Percentiles rank a stretch among this genome's conserved stretches.
phyloP scores from a whole-genome alignment of 1,284 basidiomycete species.

The Schizopora paradoxa region DNA sequence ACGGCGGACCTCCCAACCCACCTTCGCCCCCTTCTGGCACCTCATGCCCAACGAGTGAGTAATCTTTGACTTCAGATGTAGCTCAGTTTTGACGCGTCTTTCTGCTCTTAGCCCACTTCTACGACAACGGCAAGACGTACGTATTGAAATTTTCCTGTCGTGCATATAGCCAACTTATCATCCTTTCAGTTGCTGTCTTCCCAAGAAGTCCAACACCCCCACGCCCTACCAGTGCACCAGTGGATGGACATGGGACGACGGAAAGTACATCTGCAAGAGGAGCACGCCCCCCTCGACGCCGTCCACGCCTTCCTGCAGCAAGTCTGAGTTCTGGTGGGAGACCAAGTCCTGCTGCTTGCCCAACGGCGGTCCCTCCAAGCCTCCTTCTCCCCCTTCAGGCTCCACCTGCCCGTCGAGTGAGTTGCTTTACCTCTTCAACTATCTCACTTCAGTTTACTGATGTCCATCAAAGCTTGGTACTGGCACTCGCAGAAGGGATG shows the following conservation, averaged over 20 bases:
- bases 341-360: constrained; percentile 6
- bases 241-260: too few relatives aligned
- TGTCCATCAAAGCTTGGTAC: constrained; percentile 10
- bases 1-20: constrained; percentile 14
- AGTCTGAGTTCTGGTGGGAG: constrained; percentile 7
- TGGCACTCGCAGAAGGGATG: constrained; percentile 16
- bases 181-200: too few relatives aligned
- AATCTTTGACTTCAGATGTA: neutral
- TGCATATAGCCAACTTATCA: too few relatives aligned
- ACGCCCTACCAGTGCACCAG: too few relatives aligned
- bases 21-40: constrained; percentile 14
- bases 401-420: neutral
- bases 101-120: neutral
- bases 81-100: neutral
- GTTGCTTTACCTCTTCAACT: neutral
- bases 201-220: too few relatives aligned
- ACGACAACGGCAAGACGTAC: too few relatives aligned
- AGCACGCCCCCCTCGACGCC: too few relatives aligned
- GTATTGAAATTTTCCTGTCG: too few relatives aligned
- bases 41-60: constrained; percentile 13
- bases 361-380: neutral
- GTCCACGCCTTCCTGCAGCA: too few relatives aligned
- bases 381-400: constrained; percentile 1
- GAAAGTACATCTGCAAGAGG: too few relatives aligned
- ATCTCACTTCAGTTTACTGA: neutral